A percentile compares a stretch with the other conserved stretches of the same genome.
These are phyloP conservation scores for Sclerotinia sclerotiorum DNA, from an alignment of 2,329 filamentous ascomycete species.

Conservation along the genomic window DNA sequence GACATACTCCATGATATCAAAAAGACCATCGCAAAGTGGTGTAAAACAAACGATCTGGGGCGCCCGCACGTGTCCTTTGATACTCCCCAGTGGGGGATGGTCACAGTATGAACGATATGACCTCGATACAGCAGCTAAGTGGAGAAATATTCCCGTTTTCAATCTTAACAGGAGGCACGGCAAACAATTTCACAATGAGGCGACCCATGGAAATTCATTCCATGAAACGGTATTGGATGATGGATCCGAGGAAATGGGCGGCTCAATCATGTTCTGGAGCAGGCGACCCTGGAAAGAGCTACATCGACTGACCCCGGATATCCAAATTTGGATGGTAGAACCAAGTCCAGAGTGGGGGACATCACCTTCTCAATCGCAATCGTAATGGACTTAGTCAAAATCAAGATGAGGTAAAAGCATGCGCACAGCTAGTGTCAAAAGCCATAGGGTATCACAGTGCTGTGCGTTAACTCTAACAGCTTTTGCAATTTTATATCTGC, in stretches of 20 bases:
- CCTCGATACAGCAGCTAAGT: background rate
- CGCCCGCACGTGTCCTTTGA: constrained; percentile 6
- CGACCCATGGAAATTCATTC: background rate
- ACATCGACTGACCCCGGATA: background rate
- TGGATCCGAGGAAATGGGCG: background rate
- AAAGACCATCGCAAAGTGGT: background rate
- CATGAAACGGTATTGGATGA: background rate
- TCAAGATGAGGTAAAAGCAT: background rate
- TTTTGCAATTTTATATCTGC: background rate
- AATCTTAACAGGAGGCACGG: background rate
- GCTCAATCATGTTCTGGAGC: background rate
- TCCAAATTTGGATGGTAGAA: background rate
- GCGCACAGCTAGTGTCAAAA: too few relatives aligned
- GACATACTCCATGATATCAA: background rate
- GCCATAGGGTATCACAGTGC: too few relatives aligned
- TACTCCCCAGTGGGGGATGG: background rate
- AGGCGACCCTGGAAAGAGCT: background rate
- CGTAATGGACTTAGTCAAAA: background rate
- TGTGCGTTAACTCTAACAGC: background rate
- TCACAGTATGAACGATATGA: background rate
- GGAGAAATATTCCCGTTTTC: background rate
- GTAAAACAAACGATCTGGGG: constrained; percentile 3
- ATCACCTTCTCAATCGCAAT: background rate
- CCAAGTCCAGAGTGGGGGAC: background rate
- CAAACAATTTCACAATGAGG: background rate